Conservation (phyloP, 108 stramenopile genomes). For the Seminavis robusta region DNA sequence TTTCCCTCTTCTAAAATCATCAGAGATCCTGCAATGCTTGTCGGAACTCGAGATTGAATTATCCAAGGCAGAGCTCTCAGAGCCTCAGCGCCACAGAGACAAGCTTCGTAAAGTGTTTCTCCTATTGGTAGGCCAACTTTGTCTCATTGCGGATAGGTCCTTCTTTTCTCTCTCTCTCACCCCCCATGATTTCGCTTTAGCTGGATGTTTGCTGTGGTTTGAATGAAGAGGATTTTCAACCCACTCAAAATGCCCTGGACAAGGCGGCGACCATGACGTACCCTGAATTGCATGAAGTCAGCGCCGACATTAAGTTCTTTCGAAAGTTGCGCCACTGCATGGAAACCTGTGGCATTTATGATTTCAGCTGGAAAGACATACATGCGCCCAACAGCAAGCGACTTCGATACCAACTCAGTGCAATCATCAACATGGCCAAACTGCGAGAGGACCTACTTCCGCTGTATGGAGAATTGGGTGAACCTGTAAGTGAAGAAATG, state of each 20-base stretch:
- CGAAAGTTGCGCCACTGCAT: slow-evolving; percentile 72
- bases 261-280: slow-evolving; percentile 10
- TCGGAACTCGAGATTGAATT: slow-evolving; percentile 76
- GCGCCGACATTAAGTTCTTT: slow-evolving; percentile 85
- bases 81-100: slow-evolving; percentile 81
- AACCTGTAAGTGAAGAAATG: slow-evolving; percentile 23
- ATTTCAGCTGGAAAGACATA: slow-evolving; percentile 91
- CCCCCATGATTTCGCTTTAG: slow-evolving; percentile 5
- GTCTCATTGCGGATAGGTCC: background rate
- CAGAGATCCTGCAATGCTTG: slow-evolving; percentile 81
- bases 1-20: slow-evolving; percentile 82
- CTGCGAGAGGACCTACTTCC: slow-evolving; percentile 88
- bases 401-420: slow-evolving; percentile 85
- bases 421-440: slow-evolving; percentile 92
- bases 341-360: slow-evolving; percentile 76
- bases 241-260: slow-evolving; percentile 9
- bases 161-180: background rate
- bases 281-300: slow-evolving; percentile 84
- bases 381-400: slow-evolving; percentile 63
- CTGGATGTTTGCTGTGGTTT: slow-evolving; percentile 61
- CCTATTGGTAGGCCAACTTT: slow-evolving; percentile 34
- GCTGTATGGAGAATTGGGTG: slow-evolving; percentile 63
- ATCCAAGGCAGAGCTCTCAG: slow-evolving; percentile 68
- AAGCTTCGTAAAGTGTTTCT: slow-evolving; percentile 70
- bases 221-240: slow-evolving; percentile 39